phyloP scores from a whole-genome alignment of 495 filamentous ascomycete genomes.

The Cryomyces minteri region DNA sequence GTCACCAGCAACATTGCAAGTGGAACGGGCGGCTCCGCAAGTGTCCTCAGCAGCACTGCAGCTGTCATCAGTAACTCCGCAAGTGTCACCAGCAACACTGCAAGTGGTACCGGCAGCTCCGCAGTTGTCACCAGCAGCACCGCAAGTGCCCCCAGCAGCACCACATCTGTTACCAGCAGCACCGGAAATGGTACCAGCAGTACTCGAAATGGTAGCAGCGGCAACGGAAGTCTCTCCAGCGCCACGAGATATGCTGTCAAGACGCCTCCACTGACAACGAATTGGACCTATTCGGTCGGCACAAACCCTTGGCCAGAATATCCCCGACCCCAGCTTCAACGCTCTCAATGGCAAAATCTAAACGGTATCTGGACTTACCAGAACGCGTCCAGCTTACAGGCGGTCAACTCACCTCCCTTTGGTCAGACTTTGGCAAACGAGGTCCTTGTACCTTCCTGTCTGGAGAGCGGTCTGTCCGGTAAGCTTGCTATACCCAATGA shows the following conservation, averaged over 20 bases:
- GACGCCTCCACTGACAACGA: constrained; percentile 32
- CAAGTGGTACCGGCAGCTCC: no score
- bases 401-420: constrained; percentile 24
- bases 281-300: constrained; percentile 43
- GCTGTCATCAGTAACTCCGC: no score
- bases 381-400: constrained; percentile 22
- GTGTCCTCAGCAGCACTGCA: no score
- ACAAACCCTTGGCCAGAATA: constrained; percentile 49
- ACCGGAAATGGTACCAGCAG: constrained; percentile 4
- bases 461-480: constrained; percentile 37
- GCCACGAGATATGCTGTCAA: constrained; percentile 7
- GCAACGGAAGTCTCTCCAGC: no score
- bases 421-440: constrained; percentile 24
- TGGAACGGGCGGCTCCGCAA: no score
- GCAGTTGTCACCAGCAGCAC: no score
- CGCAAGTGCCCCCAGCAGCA: no score
- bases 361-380: constrained; percentile 53
- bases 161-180: no score
- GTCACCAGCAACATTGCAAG: no score
- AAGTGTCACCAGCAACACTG: no score
- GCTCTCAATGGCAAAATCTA: constrained; percentile 39
- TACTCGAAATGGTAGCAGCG: constrained; percentile 2
- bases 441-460: constrained; percentile 44
- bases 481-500: no score
- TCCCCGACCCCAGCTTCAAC: constrained; percentile 40